Base-by-base conservation (phyloP, 2,329 filamentous ascomycete species). In the Cladosporium cucumerinum region DNA sequence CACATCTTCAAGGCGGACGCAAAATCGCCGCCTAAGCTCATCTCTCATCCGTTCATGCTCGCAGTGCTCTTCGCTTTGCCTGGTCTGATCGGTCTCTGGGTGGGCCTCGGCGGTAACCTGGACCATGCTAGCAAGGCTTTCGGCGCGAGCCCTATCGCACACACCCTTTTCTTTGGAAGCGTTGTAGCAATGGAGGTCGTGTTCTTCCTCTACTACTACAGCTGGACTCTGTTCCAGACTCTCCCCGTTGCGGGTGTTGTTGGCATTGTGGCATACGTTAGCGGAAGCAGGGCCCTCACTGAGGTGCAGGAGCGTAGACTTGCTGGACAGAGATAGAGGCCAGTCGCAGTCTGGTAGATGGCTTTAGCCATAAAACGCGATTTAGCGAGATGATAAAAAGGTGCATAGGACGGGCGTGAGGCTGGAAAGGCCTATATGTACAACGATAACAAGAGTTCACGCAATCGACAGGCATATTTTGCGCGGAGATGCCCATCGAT, bases 191-290 rank as follows among this genome's bases (percentile, higher is more conserved):
- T 99, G 82, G 95, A 99, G 78, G 90, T 86, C 18, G 88, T 97
- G 64, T 97, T 99, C 80, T 94, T 95, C 82, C 80, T 97, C 70
- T 99, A 99, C 84, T 98, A 98, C 80, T 89, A 86, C 61, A 87
- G 81, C 74, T 97, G 94, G 93, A 97, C 89, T 74, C 83, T 99
- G 54, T 97, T 98, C 84, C 89, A 97, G 82, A 87, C 87, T 16
- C 82, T 99, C 58, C 93, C 93, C 5, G 88, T 87, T 28, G 87
- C 89, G 62, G 83, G 83, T 36, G 79, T 88, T 51, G 85, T 95
- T 32, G 87, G 88, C 18, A 79, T 85, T 28, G 85, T 93, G 63
- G 87, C 91, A 12, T 92, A 96, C 75, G 78, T 98, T 68, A 97
- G 92, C 76, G 95, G 95, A 64, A 93, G 89, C 75, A 89, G 93